Evolutionary conservation across 1,139 yeast genomes (phyloP), one percentile per base, ranked within the genome.

Genomic region (Pichia norvegensis): DNA sequence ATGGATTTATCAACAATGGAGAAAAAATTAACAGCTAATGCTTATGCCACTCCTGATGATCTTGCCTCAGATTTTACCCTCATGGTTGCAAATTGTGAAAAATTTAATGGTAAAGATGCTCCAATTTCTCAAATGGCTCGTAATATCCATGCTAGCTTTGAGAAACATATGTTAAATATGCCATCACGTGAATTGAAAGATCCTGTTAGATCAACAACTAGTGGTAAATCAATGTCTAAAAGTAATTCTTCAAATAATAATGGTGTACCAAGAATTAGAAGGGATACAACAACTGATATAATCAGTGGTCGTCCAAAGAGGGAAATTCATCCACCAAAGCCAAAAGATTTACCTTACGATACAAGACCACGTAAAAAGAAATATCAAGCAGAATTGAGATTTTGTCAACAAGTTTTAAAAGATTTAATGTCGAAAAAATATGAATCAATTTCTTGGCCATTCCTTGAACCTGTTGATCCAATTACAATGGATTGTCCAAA

Each of bases 1-100:
- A 92, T 94, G 97, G 97, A 90, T 64, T 70, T 92, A 42, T 76
- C 90, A 6, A 88, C 97, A 3, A 85, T 92, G 55, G 98, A 94
- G 64, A 77, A 76, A 56, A 92, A 90, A 64, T 67, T 90, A 41
- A 71, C 63, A 43, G 77, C 66, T 13, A 77, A 79, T 59, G 92
- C 88, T 4, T 92, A 90, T 64, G 81, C 74, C 50, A 72, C 76
- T 7, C 80, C 88, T 10, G 73, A 75, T 48, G 81, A 81, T 53
- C 77, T 90, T 44, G 75, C 74, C 29, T 83, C 76, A 16, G 98
- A 94, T 66, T 86, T 92, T 67, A 81, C 86, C 56, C 69, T 86
- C 54, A 86, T 92, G 80, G 92, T 92, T 25, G 65, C 67, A 29
- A 92, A 94, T 68, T 88, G 97, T 67, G 70, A 74, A 43, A 74